These are phyloP conservation scores for Cyberlindnera sargentensis DNA, from an alignment of 805 yeast species.

Conservation along the genomic window DNA sequence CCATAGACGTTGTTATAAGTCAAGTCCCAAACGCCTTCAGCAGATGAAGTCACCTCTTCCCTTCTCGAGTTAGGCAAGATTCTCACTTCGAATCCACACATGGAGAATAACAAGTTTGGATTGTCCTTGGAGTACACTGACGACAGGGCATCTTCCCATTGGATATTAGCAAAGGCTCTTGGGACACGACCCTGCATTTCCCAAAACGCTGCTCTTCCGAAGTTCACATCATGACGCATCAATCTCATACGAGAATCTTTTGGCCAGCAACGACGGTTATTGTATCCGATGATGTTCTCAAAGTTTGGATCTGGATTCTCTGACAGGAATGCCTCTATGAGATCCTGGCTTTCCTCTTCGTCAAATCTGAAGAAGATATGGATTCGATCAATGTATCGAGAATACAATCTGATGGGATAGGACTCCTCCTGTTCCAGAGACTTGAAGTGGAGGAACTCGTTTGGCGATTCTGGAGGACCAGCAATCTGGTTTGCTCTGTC, in stretches of 20 bases:
- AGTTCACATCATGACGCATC: conserved; percentile 83
- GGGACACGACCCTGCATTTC: conserved; percentile 81
- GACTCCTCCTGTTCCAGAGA: conserved; percentile 48
- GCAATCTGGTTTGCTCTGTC: conserved; percentile 87
- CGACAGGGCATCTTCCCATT: conserved; percentile 76
- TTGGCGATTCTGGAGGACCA: conserved; percentile 65
- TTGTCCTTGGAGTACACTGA: conserved; percentile 89
- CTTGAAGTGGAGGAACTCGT: conserved; percentile 70
- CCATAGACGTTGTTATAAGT: conserved; percentile 21
- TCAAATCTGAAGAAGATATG: conserved; percentile 73
- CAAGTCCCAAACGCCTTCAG: conserved; percentile 92
- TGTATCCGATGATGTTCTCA: conserved; percentile 78
- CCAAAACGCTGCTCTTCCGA: conserved; percentile 92
- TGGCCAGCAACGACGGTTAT: conserved; percentile 93
- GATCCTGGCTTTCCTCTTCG: conserved; percentile 64
- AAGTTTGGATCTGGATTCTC: conserved; percentile 93
- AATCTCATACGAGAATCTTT: conserved; percentile 84
- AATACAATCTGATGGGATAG: conserved; percentile 75
- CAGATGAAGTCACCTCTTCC: conserved; percentile 42
- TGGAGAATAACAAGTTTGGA: conserved; percentile 78
- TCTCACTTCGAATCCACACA: conserved; percentile 94
- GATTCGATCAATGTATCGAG: conserved; percentile 77
- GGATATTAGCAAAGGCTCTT: conserved; percentile 56
- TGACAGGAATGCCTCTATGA: conserved; percentile 66
- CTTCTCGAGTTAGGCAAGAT: conserved; percentile 69